A percentile compares a stretch with the other conserved stretches of the same genome.
These are phyloP conservation scores for Coriolopsis trogii DNA, from an alignment of 1,284 basidiomycete genomes.

Conservation along the genomic window DNA sequence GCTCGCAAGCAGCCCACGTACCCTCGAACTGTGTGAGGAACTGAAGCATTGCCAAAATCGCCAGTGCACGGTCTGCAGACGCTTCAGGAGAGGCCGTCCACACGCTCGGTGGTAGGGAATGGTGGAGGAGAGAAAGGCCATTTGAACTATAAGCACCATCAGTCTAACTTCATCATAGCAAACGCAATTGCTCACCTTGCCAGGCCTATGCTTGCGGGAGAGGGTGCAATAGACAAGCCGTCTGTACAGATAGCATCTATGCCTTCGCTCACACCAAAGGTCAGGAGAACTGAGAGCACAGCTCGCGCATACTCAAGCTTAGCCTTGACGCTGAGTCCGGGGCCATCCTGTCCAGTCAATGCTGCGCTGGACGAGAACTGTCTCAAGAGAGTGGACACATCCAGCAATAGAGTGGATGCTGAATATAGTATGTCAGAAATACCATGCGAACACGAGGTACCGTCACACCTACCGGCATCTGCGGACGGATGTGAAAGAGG, in stretches of 20 bases:
- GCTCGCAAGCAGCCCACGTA: too few relatives aligned
- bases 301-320: conserved; percentile 28
- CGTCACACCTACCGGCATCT: conserved; percentile 10
- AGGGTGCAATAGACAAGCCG: conserved; percentile 43
- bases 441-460: too few relatives aligned
- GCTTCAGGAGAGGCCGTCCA: conserved; percentile 75
- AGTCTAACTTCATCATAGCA: neutral
- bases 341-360: neutral
- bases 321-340: conserved; percentile 2
- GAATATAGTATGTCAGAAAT: neutral
- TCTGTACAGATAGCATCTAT: conserved; percentile 69
- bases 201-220: conserved; percentile 44
- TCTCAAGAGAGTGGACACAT: conserved; percentile 33
- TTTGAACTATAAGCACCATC: conserved; percentile 32
- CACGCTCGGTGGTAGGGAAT: conserved; percentile 40
- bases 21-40: conserved; percentile 75
- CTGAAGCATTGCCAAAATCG: conserved; percentile 69
- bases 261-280: conserved; percentile 49
- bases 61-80: conserved; percentile 71
- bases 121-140: conserved; percentile 47
- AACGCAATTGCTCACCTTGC: conserved; percentile 43
- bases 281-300: conserved; percentile 43
- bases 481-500: neutral
- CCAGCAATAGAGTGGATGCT: conserved; percentile 35
- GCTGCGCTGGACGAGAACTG: conserved; percentile 17